Base-by-base conservation (phyloP, 306 rosid genomes). In the Medicago arabica region DNA sequence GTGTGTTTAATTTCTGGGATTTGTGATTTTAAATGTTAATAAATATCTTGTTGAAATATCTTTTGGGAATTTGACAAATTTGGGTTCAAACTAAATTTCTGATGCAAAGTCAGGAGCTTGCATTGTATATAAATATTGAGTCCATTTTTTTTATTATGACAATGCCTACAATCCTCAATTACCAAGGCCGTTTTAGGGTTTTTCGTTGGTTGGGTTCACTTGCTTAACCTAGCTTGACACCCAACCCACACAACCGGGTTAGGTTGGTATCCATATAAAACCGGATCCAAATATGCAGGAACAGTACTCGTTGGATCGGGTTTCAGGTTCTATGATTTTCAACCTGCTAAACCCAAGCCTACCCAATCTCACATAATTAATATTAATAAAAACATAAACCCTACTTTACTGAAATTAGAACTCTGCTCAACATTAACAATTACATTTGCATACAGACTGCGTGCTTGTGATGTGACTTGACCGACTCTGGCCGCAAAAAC, bases 81-180 rank as follows among this genome's bases (percentile, higher is more conserved):
- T 71, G 18, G 53, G 23, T 72, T 57, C 14, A 11, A 5, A 40
- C 16, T 40, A 13, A 72, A 19, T 16, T 15, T 57, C 9, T 57
- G 77, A 73, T 25, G 46, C 59, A 63, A 64, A 64, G n/a, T 64
- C 41, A 59, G 7, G 11, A 12, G 23, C 34, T 21, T 66, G 7
- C 51, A 13, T 3, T 65, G 46, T 53, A 7, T 51, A 39, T 36
- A 38, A 14, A 10, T 49, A 40, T 19, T 21, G 46, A 38, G 17
- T 76, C 67, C 21, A 67, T 40, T 39, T 66, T 67, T 67, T 61
- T 41, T 8, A 55, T 67, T 25, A 65, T 25, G 47, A 65, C 59
- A 55, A 55, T 41, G 25, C 18, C 50, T 40, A 67, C 49, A 67
- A 28, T 76, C 39, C 49, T 46, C n/a, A 16, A 64, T 60, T 74